Evolutionary conservation across 495 filamentous ascomycete genomes (phyloP), one percentile per base, ranked within the genome.

Genomic region (Baudoinia panamericana): DNA sequence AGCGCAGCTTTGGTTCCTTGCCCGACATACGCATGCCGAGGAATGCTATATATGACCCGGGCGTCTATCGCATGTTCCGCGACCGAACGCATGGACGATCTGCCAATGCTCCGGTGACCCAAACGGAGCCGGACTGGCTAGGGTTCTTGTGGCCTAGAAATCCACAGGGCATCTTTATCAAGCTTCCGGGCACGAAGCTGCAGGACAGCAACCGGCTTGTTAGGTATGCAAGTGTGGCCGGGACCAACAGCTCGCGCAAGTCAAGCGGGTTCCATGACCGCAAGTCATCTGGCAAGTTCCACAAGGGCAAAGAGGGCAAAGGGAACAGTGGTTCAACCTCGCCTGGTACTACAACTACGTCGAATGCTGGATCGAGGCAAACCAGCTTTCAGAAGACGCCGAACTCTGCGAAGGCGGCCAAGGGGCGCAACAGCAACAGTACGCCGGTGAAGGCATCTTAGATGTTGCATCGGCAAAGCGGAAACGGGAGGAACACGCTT

Each of bases 1-100:
- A 63, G 19, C 51, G 54, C n/a, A 56, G 59, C 38, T 63, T 63
- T 31, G 61, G 59, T 9, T 63, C 60, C 0, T 19, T 45, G 36
- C 61, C 61, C 2, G 47, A 19, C 11, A 49, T 64, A 8, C 40
- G 29, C 13, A 9, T 59, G 0, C 52, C 61, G 22, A 46, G 42
- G 20, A 31, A 36, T 16, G 17, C 30, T 8, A 17, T 11, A 7
- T 45, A 45, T 24, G 15, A 39, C 34, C 21, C 30, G 6, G 23
- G 36, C 7, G 17, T 39, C 2, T 45, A 21, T 20, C n/a, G n/a
- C n/a, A 19, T 39, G 1, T 45, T 13, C 27, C n/a, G n/a, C n/a
- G 15, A 15, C 34, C 5, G 20, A 5, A 25, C 6, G 5, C 7
- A 37, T 13, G 5, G 6, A 37, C 34, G 23, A 20, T 13, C 20